These are phyloP conservation scores for Cordyceps fumosorosea DNA, from an alignment of 2,329 filamentous ascomycete species.

Conservation along the genomic window DNA sequence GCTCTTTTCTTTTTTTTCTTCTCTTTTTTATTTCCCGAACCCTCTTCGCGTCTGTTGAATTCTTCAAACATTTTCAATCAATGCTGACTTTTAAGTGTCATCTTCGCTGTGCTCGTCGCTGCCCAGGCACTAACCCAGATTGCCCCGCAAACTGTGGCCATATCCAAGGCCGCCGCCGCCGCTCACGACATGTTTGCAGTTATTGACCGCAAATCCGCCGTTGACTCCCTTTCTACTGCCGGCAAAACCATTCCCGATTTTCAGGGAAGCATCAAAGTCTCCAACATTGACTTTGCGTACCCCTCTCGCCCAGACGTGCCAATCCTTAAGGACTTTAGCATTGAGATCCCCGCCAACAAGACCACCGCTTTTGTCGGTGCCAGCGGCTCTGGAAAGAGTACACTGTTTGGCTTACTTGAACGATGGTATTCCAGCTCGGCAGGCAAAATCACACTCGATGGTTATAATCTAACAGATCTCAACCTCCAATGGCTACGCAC, in stretches of 20 bases:
- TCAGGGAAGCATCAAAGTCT: conserved; percentile 40
- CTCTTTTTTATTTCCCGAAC: background rate
- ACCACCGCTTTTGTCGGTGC: conserved; percentile 51
- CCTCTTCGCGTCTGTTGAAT: background rate
- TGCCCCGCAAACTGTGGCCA: conserved; percentile 39
- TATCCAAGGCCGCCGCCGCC: conserved; percentile 40
- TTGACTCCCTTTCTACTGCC: conserved; percentile 35
- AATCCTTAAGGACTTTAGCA: conserved; percentile 35
- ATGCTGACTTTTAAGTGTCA: conserved; percentile 28
- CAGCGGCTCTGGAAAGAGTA: conserved; percentile 54
- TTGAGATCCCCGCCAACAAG: conserved; percentile 39
- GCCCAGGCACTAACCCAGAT: conserved; percentile 39
- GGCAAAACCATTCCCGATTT: conserved; percentile 27
- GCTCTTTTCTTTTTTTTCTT: background rate
- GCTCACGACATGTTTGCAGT: conserved; percentile 40
- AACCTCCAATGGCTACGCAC: conserved; percentile 47
- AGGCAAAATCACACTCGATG: conserved; percentile 41
- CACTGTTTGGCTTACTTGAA: conserved; percentile 49
- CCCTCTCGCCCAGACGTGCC: conserved; percentile 47
- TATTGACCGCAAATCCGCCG: conserved; percentile 37
- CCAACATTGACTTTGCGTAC: conserved; percentile 46
- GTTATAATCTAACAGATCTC: conserved; percentile 33
- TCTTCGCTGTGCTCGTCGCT: conserved; percentile 41
- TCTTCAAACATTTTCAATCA: background rate
- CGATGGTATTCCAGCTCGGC: conserved; percentile 50